Base-by-base conservation (phyloP, 306 rosid genomes). In the Malus sylvestris region DNA sequence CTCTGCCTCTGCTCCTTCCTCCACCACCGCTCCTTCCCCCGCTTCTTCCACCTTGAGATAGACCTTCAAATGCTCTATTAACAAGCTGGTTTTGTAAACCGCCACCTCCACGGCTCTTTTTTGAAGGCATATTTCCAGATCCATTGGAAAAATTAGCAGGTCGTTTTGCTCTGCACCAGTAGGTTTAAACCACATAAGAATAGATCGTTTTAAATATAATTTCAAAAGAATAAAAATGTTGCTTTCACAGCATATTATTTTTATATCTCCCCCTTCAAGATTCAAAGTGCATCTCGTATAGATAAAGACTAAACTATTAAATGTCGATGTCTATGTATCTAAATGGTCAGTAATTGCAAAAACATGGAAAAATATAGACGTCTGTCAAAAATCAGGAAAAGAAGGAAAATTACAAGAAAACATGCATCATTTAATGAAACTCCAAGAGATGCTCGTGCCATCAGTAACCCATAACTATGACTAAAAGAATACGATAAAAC, bases 41-140 rank as follows among this genome's bases (percentile, higher is more conserved):
- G 30, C 76, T 76, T 76, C 96, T 83, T 61, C 97, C 94, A 25
- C 95, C 92, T 65, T 83, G 83, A 68, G 96, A 89, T 81, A 95
- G 76, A 55, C 97, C 99, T 65, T 86, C 96, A 77, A 91, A 82
- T 13, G 98, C 98, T 86, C 96, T 96, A 81, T 88, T 88, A 78
- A 87, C 94, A 70, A 92, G 96, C 80, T 96, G 99, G 79, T 81
- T 87, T 81, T 80, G 98, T 30, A 85, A 27, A 74, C 90, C 88
- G 44, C 96, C 97, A 66, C 73, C 81, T 46, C 95, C 97, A 33
- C 97, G 90, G 58, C 93, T 96, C 83, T 88, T 92, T 89, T 92
- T 91, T 32, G 89, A 67, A 14, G 87, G 75, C 32, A 71, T 63
- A 66, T 85, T 92, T 67, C 88, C 84, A 32, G 97, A 82, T 60